Conservation (phyloP, 306 rosid genomes). For the Ziziphus jujuba region DNA sequence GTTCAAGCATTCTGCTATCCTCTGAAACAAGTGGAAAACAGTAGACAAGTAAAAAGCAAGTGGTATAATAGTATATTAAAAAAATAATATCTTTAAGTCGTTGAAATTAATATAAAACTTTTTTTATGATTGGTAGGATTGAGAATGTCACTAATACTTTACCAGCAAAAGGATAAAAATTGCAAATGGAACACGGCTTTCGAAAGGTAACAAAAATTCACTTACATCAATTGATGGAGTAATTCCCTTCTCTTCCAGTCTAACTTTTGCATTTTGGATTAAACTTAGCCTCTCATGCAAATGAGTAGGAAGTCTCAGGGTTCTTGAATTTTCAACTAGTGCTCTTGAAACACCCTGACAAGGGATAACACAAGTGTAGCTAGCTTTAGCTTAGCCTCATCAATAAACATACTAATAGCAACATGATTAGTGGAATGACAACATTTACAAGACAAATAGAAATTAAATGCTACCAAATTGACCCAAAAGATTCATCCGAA, state of each 20-base stretch:
- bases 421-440: no score
- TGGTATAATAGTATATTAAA: not conserved
- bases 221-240: constrained; percentile 94
- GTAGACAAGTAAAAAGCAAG: constrained; percentile 5
- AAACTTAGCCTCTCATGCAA: constrained; percentile 86
- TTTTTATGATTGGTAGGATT: constrained; percentile 4
- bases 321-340: constrained; percentile 83
- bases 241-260: constrained; percentile 80
- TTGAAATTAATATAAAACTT: not conserved
- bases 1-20: constrained; percentile 79
- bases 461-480: no score
- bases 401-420: not conserved
- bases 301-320: constrained; percentile 79
- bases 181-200: constrained; percentile 9
- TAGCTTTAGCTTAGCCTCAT: not conserved
- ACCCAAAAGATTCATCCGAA: no score
- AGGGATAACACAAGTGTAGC: constrained; percentile 14
- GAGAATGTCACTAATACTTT: constrained; percentile 5
- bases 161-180: constrained; percentile 8
- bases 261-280: constrained; percentile 80
- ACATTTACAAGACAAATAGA: no score
- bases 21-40: constrained; percentile 46
- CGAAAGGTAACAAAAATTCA: constrained; percentile 16
- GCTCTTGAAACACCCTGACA: constrained; percentile 92
- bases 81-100: constrained; percentile 7